phyloP scores from a whole-genome alignment of 2,329 filamentous ascomycete species.

The Aspergillus hortae region DNA sequence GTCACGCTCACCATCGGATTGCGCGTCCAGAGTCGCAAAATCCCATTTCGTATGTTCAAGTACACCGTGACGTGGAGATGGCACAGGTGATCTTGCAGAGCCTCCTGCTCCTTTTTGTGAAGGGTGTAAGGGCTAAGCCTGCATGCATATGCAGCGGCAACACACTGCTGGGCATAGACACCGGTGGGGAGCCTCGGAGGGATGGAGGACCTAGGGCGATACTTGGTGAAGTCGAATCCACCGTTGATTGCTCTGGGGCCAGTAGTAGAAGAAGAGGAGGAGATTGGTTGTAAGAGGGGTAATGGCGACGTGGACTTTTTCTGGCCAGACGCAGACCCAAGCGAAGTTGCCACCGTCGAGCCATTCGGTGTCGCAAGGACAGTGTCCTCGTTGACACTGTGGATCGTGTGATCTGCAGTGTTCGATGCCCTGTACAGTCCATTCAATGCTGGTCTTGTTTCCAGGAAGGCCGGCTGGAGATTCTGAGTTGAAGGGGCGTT shows the following conservation, averaged over 20 bases:
- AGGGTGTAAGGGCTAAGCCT: conserved; percentile 85
- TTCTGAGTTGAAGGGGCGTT: not conserved
- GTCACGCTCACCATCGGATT: conserved; percentile 81
- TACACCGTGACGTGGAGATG: conserved; percentile 90
- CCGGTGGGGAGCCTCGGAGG: conserved; percentile 67
- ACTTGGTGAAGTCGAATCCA: conserved; percentile 42
- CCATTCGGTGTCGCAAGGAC: conserved; percentile 23
- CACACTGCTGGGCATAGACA: conserved; percentile 88
- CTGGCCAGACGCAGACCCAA: conserved; percentile 20
- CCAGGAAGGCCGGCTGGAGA: conserved; percentile 4
- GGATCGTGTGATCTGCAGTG: conserved; percentile 12
- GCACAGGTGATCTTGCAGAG: conserved; percentile 78
- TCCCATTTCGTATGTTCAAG: conserved; percentile 92
- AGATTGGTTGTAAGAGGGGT: conserved; percentile 14
- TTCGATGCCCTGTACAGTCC: conserved; percentile 13
- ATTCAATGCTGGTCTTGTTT: not conserved
- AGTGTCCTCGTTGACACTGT: conserved; percentile 16
- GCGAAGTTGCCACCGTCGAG: conserved; percentile 24
- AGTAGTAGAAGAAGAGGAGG: conserved; percentile 13
- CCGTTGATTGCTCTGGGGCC: conserved; percentile 21
- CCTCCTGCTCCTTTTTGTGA: conserved; percentile 76
- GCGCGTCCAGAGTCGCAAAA: conserved; percentile 81
- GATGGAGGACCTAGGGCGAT: conserved; percentile 77
- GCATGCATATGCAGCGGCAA: conserved; percentile 83
- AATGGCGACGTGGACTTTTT: conserved; percentile 26